phyloP scores from a whole-genome alignment of 345 rosid genomes.

The Sisymbrium irio region DNA sequence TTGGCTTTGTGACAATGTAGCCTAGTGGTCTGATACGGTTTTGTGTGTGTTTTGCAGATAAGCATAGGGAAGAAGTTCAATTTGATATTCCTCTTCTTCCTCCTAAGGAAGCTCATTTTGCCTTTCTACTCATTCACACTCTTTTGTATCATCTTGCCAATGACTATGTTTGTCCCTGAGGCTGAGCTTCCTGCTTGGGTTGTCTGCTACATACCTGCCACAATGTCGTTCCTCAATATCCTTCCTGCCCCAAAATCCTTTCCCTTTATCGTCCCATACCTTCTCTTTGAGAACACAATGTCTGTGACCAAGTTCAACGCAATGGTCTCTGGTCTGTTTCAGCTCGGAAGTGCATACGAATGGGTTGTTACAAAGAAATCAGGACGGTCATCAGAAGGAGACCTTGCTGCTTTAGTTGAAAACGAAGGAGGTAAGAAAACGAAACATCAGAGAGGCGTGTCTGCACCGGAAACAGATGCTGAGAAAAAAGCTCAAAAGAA shows the following conservation, averaged over 20 bases:
- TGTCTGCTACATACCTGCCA: constrained; percentile 92
- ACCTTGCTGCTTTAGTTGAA: constrained; percentile 57
- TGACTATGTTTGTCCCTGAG: constrained; percentile 96
- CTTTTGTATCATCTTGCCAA: constrained; percentile 88
- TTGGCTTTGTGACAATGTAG: neutral
- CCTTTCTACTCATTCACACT: constrained; percentile 96
- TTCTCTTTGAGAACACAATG: constrained; percentile 95
- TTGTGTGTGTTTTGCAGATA: constrained; percentile 52
- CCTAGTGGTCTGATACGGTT: neutral
- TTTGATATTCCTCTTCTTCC: constrained; percentile 87
- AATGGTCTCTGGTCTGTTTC: constrained; percentile 91
- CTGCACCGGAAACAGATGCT: constrained; percentile 55
- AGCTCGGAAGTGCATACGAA: constrained; percentile 93
- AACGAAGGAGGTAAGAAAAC: constrained; percentile 47
- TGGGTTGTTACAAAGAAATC: constrained; percentile 98
- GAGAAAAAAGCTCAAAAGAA: constrained; percentile 45
- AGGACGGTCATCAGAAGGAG: constrained; percentile 93
- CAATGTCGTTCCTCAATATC: constrained; percentile 93
- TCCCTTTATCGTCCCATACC: constrained; percentile 95
- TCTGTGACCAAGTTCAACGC: constrained; percentile 96
- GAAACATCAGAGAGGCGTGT: constrained; percentile 49
- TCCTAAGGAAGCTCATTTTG: constrained; percentile 75
- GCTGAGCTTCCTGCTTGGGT: constrained; percentile 93
- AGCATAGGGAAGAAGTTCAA: constrained; percentile 79
- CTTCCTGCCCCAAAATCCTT: constrained; percentile 92